phyloP scores from a whole-genome alignment of 2,329 filamentous ascomycete species.

The Pseudopyrenochaeta lycopersici region DNA sequence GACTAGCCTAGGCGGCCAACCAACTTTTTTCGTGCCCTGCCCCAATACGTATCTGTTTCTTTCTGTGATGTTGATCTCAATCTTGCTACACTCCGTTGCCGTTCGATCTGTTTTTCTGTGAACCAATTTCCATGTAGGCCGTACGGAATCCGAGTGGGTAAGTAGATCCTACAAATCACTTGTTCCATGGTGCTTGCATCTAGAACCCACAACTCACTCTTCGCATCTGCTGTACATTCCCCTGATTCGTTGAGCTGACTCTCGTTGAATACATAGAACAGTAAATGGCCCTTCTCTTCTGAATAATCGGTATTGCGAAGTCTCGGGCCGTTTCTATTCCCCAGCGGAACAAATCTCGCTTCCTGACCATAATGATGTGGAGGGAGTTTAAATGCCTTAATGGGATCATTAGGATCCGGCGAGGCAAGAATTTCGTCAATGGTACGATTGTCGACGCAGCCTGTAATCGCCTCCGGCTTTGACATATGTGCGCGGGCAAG shows the following conservation, averaged over 20 bases:
- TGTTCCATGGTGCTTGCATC: conserved; percentile 70
- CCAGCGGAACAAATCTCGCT: conserved; percentile 67
- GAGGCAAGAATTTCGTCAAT: conserved; percentile 62
- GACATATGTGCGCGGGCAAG: conserved; percentile 62
- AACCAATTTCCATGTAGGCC: conserved; percentile 63
- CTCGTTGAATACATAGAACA: conserved; percentile 77
- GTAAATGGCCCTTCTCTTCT: conserved; percentile 73
- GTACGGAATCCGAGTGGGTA: conserved; percentile 75
- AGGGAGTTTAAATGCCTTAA: conserved; percentile 70
- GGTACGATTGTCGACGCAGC: conserved; percentile 68
- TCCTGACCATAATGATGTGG: conserved; percentile 71
- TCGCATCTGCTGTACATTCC: conserved; percentile 50
- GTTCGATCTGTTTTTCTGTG: conserved; percentile 42
- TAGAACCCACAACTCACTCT: conserved; percentile 74
- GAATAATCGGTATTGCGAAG: conserved; percentile 3
- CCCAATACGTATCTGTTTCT: conserved; percentile 8
- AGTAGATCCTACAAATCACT: conserved; percentile 64
- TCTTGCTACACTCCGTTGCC: conserved; percentile 36
- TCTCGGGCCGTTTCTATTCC: conserved; percentile 11
- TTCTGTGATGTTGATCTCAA: conserved; percentile 27
- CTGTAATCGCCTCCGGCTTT: conserved; percentile 61
- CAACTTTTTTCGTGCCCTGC: conserved; percentile 17
- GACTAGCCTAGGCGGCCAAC: conserved; percentile 20
- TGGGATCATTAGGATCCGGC: conserved; percentile 58
- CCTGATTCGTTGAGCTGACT: conserved; percentile 65